Base-by-base conservation (phyloP, 2,329 filamentous ascomycete species). In the Stemphylium vesicarium region DNA sequence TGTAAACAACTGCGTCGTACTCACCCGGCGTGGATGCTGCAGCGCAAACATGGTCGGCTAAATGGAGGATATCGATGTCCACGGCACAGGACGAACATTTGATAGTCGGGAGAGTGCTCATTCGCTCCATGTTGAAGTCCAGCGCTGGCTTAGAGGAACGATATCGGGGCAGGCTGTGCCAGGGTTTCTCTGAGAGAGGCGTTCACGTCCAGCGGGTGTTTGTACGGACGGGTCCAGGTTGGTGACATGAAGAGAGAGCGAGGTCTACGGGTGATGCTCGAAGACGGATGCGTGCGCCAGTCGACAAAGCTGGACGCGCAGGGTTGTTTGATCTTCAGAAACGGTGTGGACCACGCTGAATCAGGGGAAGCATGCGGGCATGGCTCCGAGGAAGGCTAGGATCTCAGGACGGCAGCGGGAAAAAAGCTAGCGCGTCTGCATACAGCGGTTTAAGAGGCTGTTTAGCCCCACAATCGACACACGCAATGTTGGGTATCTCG, bases 11-110 rank as follows among this genome's bases (percentile, higher is more conserved):
- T 40, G n/a, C 38, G 16, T 18, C 32, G 33, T 83, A 82, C 68
- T 79, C 78, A 76, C 80, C 70, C 56, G 78, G 70, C 13, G 45
- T 45, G 51, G 71, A 63, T 58, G 75, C 56, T 54, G 75, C 78
- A 40, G 75, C 75, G 75, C 92, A 96, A 57, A 91, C 74, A 79
- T 96, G 92, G 59, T 96, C 91, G 58, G 91, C 91, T 88, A 96
- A 90, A 74, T 88, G 81, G 36, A 89, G 88, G 64, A 96, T 95
- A 71, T 93, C 88, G 56, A 96, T 90, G 68, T 93, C 85, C 49
- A 69, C 66, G 39, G 68, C 69, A 61, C 75, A 76, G 42, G 67
- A 72, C 20, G 73, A 76, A 60, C 75, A 77, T 63, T 77, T 77
- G 57, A 77, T 76, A 35, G 63, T 70, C 7, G 73, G 73, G 48